Conservation (phyloP, 1,139 yeast genomes). For the Sugiyamaella neomexicana region DNA sequence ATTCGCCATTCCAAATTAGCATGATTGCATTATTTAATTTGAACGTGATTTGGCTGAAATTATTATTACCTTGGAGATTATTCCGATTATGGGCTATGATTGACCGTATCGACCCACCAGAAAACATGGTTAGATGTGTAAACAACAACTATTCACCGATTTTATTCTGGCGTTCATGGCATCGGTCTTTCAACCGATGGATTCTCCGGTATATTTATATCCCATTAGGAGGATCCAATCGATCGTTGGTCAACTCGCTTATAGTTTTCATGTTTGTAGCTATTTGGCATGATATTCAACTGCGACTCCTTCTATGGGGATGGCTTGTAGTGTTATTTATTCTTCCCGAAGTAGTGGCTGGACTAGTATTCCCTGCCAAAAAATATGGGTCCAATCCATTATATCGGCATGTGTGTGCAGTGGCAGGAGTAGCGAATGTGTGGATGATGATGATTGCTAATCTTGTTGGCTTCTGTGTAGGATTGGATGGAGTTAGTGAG, state of each 20-base stretch:
- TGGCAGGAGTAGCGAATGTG: constrained; percentile 84
- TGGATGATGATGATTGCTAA: constrained; percentile 99
- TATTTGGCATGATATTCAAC: constrained; percentile 95
- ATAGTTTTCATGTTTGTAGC: constrained; percentile 97
- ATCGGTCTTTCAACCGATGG: constrained; percentile 90
- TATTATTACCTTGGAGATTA: constrained; percentile 93
- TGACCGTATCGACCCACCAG: constrained; percentile 95
- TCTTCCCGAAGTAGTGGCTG: constrained; percentile 81
- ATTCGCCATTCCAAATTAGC: constrained; percentile 87
- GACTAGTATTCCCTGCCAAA: constrained; percentile 43
- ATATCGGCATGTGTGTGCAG: constrained; percentile 79
- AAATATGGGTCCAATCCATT: constrained; percentile 49
- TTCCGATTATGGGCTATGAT: constrained; percentile 89
- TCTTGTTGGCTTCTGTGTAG: constrained; percentile 90
- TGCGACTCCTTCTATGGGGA: constrained; percentile 88
- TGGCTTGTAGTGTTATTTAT: constrained; percentile 88
- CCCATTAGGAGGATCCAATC: constrained; percentile 78
- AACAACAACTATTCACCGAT: constrained; percentile 89
- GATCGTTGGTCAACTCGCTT: constrained; percentile 68
- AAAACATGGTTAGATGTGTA: constrained; percentile 96
- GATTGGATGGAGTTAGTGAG: constrained; percentile 74
- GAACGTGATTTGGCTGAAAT: constrained; percentile 85
- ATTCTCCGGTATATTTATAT: constrained; percentile 75
- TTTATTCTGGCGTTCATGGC: constrained; percentile 99
- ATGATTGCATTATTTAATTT: constrained; percentile 93